Conservation (phyloP, 352 stramenopile genomes). For the Halophytophthora polymorphica region DNA sequence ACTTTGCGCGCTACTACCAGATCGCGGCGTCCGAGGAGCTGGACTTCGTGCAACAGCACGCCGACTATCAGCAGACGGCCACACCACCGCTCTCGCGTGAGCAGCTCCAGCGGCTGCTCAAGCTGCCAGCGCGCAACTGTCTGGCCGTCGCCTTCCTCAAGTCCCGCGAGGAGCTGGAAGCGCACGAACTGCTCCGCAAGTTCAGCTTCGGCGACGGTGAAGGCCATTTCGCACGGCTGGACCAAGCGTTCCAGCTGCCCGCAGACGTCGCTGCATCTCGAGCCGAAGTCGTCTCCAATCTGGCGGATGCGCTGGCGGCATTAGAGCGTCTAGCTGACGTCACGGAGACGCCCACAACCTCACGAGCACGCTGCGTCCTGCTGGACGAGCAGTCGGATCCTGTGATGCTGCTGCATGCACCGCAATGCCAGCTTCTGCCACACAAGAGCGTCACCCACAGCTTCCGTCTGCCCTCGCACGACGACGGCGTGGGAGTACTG, state of each 20-base stretch:
- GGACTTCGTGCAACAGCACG: conserved; percentile 54
- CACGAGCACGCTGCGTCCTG: conserved; percentile 25
- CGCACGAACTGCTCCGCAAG: conserved; percentile 58
- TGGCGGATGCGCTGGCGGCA: conserved; percentile 33
- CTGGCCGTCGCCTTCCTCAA: conserved; percentile 79
- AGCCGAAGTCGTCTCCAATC: conserved; percentile 13
- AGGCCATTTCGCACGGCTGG: conserved; percentile 42
- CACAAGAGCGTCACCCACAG: conserved; percentile 63
- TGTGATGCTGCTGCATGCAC: conserved; percentile 32
- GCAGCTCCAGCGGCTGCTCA: conserved; percentile 47
- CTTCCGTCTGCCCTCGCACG: conserved; percentile 43
- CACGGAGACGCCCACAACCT: conserved; percentile 6
- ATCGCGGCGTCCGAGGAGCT: conserved; percentile 41
- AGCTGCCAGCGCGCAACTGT: conserved; percentile 55
- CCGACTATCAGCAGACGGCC: conserved; percentile 45
- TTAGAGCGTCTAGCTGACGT: conserved; percentile 24
- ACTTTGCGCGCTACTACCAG: conserved; percentile 75
- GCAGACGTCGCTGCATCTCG: conserved; percentile 8
- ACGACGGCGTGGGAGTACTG: conserved; percentile 36
- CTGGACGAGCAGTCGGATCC: conserved; percentile 29
- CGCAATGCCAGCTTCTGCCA: conserved; percentile 51
- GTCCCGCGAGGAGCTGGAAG: conserved; percentile 46
- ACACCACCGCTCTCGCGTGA: conserved; percentile 33
- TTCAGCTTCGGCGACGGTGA: conserved; percentile 74
- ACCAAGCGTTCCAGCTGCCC: conserved; percentile 36